These are phyloP conservation scores for Phialemoniopsis sp. DNA, from an alignment of 2,329 filamentous ascomycete species.

Conservation along the genomic window DNA sequence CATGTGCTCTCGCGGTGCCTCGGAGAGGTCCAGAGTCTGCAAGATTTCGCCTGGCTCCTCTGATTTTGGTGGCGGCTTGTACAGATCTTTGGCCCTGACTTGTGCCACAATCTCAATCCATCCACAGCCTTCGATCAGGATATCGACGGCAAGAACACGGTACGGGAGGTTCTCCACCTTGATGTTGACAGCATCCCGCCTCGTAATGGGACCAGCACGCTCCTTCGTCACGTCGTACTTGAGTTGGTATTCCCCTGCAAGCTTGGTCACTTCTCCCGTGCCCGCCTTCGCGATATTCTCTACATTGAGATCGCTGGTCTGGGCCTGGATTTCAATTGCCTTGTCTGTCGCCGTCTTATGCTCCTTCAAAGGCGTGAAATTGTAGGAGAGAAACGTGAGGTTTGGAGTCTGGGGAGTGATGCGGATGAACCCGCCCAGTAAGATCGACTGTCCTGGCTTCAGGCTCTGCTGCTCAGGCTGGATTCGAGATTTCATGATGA, in stretches of 20 bases:
- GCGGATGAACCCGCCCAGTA: slow-evolving; percentile 82
- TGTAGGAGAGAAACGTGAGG: slow-evolving; percentile 71
- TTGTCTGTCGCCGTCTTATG: slow-evolving; percentile 81
- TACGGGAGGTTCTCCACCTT: slow-evolving; percentile 72
- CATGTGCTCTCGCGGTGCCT: slow-evolving; percentile 10
- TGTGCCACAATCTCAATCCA: slow-evolving; percentile 90
- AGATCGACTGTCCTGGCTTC: slow-evolving; percentile 72
- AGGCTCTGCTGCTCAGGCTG: slow-evolving; percentile 70
- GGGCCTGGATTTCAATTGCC: slow-evolving; percentile 67
- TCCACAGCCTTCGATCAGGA: slow-evolving; percentile 86
- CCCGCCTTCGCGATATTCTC: slow-evolving; percentile 60
- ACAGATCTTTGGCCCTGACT: slow-evolving; percentile 57
- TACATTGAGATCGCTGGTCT: slow-evolving; percentile 55
- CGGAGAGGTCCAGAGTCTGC: slow-evolving; percentile 20
- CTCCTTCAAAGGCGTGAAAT: slow-evolving; percentile 74
- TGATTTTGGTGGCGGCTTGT: background rate
- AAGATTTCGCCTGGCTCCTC: slow-evolving; percentile 13
- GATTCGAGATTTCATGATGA: slow-evolving; percentile 77
- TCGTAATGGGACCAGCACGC: slow-evolving; percentile 70
- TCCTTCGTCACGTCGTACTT: slow-evolving; percentile 79
- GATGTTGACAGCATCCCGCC: slow-evolving; percentile 56
- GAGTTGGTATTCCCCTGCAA: slow-evolving; percentile 72
- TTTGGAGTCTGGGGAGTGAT: slow-evolving; percentile 71
- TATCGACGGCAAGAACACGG: slow-evolving; percentile 73
- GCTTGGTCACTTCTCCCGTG: slow-evolving; percentile 52